phyloP scores from a whole-genome alignment of 805 yeast species.

The Hanseniaspora valbyensis region DNA sequence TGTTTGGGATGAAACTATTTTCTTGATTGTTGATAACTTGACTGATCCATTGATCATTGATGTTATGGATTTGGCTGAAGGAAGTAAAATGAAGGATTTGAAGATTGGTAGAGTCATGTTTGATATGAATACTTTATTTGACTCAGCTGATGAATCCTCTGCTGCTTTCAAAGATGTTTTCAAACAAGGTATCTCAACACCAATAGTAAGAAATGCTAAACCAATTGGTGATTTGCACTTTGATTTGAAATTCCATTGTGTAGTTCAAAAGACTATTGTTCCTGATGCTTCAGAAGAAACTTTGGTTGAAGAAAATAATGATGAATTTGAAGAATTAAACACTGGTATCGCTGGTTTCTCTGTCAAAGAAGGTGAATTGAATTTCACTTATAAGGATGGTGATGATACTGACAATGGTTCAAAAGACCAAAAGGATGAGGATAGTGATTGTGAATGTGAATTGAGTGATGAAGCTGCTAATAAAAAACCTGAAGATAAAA shows the following conservation, averaged over 20 bases:
- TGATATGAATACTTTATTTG: conserved; percentile 42
- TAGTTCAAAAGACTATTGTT: conserved; percentile 45
- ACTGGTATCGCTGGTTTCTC: conserved; percentile 68
- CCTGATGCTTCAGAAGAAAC: conserved; percentile 77
- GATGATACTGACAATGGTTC: too few species aligned
- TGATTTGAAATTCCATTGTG: conserved; percentile 67
- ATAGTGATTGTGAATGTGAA: conserved; percentile 21
- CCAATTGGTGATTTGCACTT: conserved; percentile 65
- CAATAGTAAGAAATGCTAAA: conserved; percentile 58
- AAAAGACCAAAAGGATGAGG: conserved; percentile 27
- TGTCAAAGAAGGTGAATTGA: conserved; percentile 35
- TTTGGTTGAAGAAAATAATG: conserved; percentile 31
- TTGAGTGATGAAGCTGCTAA: not conserved
- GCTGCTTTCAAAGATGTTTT: not conserved
- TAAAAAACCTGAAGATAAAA: conserved; percentile 13
- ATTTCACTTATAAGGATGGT: conserved; percentile 26
- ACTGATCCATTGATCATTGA: conserved; percentile 72
- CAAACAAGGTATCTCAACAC: conserved; percentile 9
- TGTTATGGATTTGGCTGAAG: conserved; percentile 63
- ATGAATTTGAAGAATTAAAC: conserved; percentile 47
- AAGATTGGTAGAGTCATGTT: conserved; percentile 56
- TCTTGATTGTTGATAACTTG: conserved; percentile 58
- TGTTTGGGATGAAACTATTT: conserved; percentile 70
- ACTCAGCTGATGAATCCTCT: conserved; percentile 12
- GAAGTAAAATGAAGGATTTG: conserved; percentile 58